Conservation (phyloP, 1,139 yeast genomes). For the Yamadazyma siamensis region DNA sequence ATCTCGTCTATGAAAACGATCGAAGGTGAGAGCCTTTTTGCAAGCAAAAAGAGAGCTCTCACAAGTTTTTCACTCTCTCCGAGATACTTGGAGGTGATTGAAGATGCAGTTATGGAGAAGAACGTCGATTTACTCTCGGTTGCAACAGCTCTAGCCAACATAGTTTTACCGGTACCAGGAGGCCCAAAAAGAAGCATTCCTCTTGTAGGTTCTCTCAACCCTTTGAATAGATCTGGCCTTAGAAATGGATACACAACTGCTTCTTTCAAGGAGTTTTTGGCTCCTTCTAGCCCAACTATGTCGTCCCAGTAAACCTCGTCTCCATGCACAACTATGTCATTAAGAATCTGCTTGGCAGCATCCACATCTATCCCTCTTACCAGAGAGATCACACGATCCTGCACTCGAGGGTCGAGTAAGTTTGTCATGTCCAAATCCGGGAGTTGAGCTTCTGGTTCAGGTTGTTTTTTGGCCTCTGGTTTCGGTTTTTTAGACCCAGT, state of each 20-base stretch:
- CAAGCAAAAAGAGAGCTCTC: constrained; percentile 80
- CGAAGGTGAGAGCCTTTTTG: constrained; percentile 85
- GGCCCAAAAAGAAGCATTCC: constrained; percentile 98
- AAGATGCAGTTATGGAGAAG: constrained; percentile 88
- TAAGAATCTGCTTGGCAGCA: constrained; percentile 64
- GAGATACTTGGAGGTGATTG: constrained; percentile 83
- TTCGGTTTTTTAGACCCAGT: neutral
- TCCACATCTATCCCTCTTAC: constrained; percentile 41
- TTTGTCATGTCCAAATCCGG: constrained; percentile 15
- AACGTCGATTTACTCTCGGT: constrained; percentile 94
- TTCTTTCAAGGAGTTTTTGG: constrained; percentile 87
- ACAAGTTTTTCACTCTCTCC: constrained; percentile 96
- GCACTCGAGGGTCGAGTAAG: constrained; percentile 60
- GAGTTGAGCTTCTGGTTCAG: constrained; percentile 5
- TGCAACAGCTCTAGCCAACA: constrained; percentile 97
- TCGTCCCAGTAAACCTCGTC: constrained; percentile 98
- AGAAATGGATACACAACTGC: constrained; percentile 96
- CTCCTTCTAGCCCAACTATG: constrained; percentile 88
- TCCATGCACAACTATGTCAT: constrained; percentile 90
- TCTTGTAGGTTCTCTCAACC: constrained; percentile 91
- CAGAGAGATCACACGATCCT: constrained; percentile 42
- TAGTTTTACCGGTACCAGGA: constrained; percentile 97
- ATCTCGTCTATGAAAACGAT: constrained; percentile 96
- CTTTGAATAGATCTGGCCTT: constrained; percentile 88
- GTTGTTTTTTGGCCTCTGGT: constrained; percentile 1